Conservation (phyloP, 2,329 filamentous ascomycete genomes). For the Colletotrichum tropicicola region DNA sequence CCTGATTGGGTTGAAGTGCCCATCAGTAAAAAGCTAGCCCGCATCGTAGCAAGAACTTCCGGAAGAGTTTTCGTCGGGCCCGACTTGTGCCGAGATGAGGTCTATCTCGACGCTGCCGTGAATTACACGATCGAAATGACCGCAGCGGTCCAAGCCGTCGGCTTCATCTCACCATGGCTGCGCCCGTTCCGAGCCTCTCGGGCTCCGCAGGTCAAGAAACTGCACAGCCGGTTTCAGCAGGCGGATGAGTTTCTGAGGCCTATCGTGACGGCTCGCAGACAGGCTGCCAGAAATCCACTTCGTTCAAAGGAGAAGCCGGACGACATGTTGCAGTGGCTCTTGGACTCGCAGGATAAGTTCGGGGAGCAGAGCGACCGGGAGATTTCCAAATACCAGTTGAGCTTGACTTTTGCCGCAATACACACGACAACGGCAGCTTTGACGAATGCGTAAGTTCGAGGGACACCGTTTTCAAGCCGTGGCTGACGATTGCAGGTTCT, state of each 20-base stretch:
- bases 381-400: slow-evolving; percentile 52
- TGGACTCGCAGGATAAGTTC: slow-evolving; percentile 46
- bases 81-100: slow-evolving; percentile 52
- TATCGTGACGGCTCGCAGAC: slow-evolving; percentile 39
- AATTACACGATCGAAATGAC: slow-evolving; percentile 55
- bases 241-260: slow-evolving; percentile 46
- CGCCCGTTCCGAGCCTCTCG: slow-evolving; percentile 42
- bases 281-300: slow-evolving; percentile 37
- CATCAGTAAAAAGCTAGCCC: slow-evolving; percentile 49
- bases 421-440: slow-evolving; percentile 57
- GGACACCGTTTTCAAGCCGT: slow-evolving; percentile 31
- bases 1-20: slow-evolving; percentile 49
- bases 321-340: slow-evolving; percentile 57
- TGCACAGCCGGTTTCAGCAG: slow-evolving; percentile 42
- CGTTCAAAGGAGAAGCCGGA: slow-evolving; percentile 42
- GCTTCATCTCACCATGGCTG: slow-evolving; percentile 44
- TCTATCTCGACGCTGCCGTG: slow-evolving; percentile 54
- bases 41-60: slow-evolving; percentile 54
- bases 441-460: slow-evolving; percentile 44
- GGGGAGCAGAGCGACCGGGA: slow-evolving; percentile 40
- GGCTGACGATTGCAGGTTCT: slow-evolving; percentile 42
- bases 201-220: slow-evolving; percentile 43
- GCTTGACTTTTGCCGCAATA: slow-evolving; percentile 58
- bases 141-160: slow-evolving; percentile 46
- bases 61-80: slow-evolving; percentile 57